phyloP scores from a whole-genome alignment of 768 basidiomycete species.

The Xerocomellus intermedius region DNA sequence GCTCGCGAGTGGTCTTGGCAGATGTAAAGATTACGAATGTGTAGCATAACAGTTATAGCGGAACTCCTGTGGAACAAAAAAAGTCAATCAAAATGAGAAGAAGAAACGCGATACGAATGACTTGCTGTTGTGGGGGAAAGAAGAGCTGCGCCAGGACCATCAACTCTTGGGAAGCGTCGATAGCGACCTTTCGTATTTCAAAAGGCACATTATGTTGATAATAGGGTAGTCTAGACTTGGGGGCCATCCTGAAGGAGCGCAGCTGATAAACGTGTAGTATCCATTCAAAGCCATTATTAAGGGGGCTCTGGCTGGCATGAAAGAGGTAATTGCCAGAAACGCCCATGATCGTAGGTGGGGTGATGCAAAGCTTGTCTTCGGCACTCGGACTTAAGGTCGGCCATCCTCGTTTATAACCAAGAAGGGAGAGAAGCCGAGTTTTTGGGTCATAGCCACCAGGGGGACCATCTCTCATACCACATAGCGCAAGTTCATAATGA shows the following conservation, averaged over 20 bases:
- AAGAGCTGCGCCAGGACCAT: conserved; percentile 32
- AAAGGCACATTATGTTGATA: conserved; percentile 34
- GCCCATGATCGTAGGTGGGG: conserved; percentile 34
- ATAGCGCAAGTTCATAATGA: conserved; percentile 31
- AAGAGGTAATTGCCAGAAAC: conserved; percentile 33
- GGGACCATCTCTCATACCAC: conserved; percentile 31
- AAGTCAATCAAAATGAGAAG: not conserved
- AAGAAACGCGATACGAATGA: not conserved
- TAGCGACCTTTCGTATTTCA: conserved; percentile 34
- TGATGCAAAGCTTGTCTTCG: conserved; percentile 32
- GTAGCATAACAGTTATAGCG: conserved; percentile 34
- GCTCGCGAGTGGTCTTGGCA: conserved; percentile 54
- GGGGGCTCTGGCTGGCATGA: conserved; percentile 33
- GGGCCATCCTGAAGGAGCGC: conserved; percentile 31
- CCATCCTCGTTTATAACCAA: conserved; percentile 34
- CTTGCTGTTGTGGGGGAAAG: conserved; percentile 29
- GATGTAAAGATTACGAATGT: conserved; percentile 55
- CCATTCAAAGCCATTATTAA: conserved; percentile 34
- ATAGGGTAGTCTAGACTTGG: conserved; percentile 26
- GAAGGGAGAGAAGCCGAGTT: conserved; percentile 29
- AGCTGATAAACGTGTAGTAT: conserved; percentile 33
- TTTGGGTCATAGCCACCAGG: conserved; percentile 17
- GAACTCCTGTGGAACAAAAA: conserved; percentile 20
- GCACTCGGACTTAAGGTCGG: conserved; percentile 30
- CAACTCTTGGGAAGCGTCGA: conserved; percentile 30